Conservation (phyloP, 1,284 basidiomycete genomes). For the Neolentinus lepideus region DNA sequence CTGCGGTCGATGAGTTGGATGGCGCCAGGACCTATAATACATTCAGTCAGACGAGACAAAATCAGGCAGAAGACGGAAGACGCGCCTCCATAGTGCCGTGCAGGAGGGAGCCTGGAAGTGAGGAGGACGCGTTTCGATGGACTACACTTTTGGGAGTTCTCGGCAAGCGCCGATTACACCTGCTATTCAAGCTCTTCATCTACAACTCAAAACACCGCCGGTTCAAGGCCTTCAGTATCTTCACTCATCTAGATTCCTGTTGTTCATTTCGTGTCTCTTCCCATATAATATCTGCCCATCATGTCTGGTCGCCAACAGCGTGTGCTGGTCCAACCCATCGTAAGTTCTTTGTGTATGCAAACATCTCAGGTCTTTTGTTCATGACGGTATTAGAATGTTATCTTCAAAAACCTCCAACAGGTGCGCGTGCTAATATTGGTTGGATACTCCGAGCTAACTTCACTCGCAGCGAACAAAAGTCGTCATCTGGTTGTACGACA, state of each 20-base stretch:
- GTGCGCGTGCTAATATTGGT: constrained; percentile 23
- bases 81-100: constrained; percentile 24
- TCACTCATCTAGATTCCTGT: background rate
- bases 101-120: constrained; percentile 9
- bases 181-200: constrained; percentile 7
- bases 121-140: constrained; percentile 17
- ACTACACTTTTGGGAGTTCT: constrained; percentile 9
- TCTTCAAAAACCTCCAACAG: constrained; percentile 97
- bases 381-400: constrained; percentile 74
- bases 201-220: too few relatives aligned
- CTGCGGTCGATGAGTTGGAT: constrained; percentile 83
- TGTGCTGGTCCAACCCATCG: constrained; percentile 98
- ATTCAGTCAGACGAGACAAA: background rate
- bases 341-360: constrained; percentile 34
- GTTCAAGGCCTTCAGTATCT: background rate
- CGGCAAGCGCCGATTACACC: constrained; percentile 1
- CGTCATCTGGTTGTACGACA: constrained; percentile 96
- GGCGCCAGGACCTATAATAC: constrained; percentile 33
- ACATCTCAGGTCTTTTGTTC: constrained; percentile 3
- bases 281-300: constrained; percentile 22
- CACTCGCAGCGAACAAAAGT: constrained; percentile 71
- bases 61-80: background rate
- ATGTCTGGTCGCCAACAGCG: constrained; percentile 91
- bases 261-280: background rate
- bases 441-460: constrained; percentile 3